Conservation (phyloP, 179 eudicot species). For the Nepenthes alata region DNA sequence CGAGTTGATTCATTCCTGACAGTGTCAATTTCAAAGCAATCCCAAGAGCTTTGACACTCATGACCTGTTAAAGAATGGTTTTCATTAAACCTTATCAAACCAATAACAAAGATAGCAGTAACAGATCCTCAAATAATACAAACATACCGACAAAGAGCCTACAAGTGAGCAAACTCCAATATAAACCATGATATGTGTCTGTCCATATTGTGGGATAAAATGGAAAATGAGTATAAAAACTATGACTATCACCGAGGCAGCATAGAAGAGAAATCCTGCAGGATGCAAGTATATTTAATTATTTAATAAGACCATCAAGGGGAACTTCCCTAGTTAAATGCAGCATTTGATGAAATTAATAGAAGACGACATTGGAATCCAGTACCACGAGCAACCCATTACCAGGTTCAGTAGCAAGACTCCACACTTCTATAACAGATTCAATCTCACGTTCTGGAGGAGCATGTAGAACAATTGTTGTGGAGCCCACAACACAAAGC, state of each 20-base stretch:
- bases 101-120: not conserved
- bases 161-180: constrained; percentile 77
- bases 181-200: constrained; percentile 65
- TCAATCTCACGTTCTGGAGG: constrained; percentile 73
- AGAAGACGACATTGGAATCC: constrained; percentile 1
- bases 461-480: constrained; percentile 74
- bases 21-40: constrained; percentile 76
- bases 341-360: not conserved
- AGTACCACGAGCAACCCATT: constrained; percentile 8
- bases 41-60: constrained; percentile 84
- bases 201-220: constrained; percentile 62
- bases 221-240: constrained; percentile 54
- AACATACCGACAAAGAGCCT: constrained; percentile 71
- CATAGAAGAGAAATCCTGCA: constrained; percentile 69
- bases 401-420: constrained; percentile 91
- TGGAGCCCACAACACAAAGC: constrained; percentile 76
- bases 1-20: constrained; percentile 70
- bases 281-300: constrained; percentile 4
- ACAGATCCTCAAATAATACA: not conserved
- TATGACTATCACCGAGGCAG: constrained; percentile 41
- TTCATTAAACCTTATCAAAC: not conserved
- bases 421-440: constrained; percentile 77
- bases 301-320: constrained; percentile 5
- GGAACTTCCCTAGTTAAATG: not conserved
- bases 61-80: constrained; percentile 41